phyloP scores from a whole-genome alignment of 257 asterid genomes.

The Eucommia ulmoides region DNA sequence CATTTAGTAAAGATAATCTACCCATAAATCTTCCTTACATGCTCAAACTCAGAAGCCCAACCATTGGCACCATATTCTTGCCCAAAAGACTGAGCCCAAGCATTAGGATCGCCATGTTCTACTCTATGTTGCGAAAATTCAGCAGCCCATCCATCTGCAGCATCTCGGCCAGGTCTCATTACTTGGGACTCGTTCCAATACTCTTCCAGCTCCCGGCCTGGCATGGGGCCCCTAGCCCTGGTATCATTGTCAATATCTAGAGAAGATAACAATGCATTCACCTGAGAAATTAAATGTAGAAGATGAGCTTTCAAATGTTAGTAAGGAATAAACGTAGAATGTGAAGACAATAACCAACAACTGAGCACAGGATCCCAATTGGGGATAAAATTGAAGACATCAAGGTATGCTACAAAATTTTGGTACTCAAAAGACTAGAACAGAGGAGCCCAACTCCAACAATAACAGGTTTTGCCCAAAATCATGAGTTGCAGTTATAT shows the following conservation, averaged over 20 bases:
- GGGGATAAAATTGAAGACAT: too few species aligned
- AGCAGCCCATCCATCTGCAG: constrained; percentile 78
- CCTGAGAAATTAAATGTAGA: constrained; percentile 62
- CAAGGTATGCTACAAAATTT: too few species aligned
- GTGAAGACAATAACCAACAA: too few species aligned
- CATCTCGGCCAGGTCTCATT: constrained; percentile 48
- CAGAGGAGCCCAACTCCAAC: neutral
- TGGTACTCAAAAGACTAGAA: neutral
- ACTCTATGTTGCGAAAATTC: constrained; percentile 55
- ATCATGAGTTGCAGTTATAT: neutral
- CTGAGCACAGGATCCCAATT: too few species aligned
- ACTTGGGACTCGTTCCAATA: constrained; percentile 87
- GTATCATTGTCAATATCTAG: constrained; percentile 72
- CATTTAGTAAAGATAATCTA: too few species aligned
- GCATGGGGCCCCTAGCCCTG: constrained; percentile 60
- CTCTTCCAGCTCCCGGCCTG: constrained; percentile 84
- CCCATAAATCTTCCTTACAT: too few species aligned
- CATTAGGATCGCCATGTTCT: constrained; percentile 57
- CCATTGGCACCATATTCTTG: constrained; percentile 82
- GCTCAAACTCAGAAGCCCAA: constrained; percentile 98
- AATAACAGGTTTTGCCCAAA: neutral
- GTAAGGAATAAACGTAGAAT: neutral
- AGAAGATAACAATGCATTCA: constrained; percentile 77
- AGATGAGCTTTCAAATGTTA: neutral
- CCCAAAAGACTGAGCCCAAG: constrained; percentile 90